Evolutionary conservation across 768 basidiomycete genomes (phyloP).

Genomic region (Cyclocybe aegerita): DNA sequence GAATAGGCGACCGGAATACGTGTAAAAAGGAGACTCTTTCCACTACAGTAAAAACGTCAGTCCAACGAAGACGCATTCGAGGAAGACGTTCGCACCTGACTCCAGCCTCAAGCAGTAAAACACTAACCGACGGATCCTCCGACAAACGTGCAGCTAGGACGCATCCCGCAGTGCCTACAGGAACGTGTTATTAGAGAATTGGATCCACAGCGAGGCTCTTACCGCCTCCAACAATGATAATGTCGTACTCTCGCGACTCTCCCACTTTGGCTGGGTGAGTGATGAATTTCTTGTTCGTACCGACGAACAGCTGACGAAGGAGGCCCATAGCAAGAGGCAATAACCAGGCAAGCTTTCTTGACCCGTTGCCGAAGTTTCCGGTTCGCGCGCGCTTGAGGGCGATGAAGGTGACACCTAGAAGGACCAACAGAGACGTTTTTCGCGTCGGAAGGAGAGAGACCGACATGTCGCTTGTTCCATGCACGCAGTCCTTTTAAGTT

Average conservation of each 20-base stretch:
- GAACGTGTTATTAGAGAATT: conserved; percentile 4
- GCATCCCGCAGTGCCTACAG: conserved; percentile 58
- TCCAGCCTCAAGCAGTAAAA: conserved; percentile 61
- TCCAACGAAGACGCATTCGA: no score
- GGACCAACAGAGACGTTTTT: conserved; percentile 4
- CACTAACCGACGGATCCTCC: conserved; percentile 52
- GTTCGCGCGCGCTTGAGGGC: conserved; percentile 6
- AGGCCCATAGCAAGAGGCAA: conserved; percentile 20
- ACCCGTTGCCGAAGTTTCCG: conserved; percentile 6
- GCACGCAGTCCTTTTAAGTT: no score
- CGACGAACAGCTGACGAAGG: conserved; percentile 15
- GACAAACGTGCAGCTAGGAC: conserved; percentile 58
- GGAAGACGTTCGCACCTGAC: conserved; percentile 41
- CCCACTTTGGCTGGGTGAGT: conserved; percentile 23
- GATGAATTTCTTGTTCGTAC: conserved; percentile 19
- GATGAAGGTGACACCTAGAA: conserved; percentile 10
- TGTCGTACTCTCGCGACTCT: conserved; percentile 39
- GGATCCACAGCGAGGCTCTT: not conserved
- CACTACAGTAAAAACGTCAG: conserved; percentile 29
- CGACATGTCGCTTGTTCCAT: not conserved
- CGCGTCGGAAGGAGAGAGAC: conserved; percentile 1
- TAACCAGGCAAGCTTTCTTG: conserved; percentile 15
- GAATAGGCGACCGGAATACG: conserved; percentile 45
- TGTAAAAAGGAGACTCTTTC: conserved; percentile 36
- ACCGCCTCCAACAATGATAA: conserved; percentile 60